Evolutionary conservation across 305 asterid genomes (phyloP).

Genomic region (Salvia sclarea): DNA sequence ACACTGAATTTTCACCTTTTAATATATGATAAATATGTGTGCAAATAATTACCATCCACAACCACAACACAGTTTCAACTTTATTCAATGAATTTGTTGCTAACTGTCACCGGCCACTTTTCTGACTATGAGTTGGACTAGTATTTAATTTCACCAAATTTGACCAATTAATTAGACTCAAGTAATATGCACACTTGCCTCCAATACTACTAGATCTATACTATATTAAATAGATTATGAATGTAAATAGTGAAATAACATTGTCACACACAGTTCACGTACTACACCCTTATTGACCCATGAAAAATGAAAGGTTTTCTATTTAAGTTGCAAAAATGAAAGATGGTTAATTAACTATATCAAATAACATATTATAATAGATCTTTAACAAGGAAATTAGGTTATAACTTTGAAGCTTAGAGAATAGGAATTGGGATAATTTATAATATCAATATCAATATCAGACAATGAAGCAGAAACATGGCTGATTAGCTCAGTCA

Average conservation of each 20-base stretch:
- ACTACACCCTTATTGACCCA: background rate
- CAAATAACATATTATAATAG: too few species aligned
- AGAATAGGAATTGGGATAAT: too few species aligned
- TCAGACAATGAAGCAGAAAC: background rate
- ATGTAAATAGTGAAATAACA: too few species aligned
- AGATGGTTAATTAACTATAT: too few species aligned
- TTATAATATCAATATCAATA: background rate
- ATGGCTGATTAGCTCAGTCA: background rate
- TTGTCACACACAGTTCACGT: background rate
- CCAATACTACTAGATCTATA: background rate
- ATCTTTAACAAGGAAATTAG: too few species aligned
- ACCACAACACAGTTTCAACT: constrained; percentile 22
- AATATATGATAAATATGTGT: constrained; percentile 15
- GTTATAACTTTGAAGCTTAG: too few species aligned
- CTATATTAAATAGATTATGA: too few species aligned
- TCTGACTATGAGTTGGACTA: constrained; percentile 18
- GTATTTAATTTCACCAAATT: background rate
- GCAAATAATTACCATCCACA: background rate
- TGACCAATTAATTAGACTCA: background rate
- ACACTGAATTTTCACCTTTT: constrained; percentile 16
- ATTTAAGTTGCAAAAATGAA: too few species aligned
- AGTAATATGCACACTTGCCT: background rate
- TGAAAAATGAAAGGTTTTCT: too few species aligned
- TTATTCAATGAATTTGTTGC: constrained; percentile 24
- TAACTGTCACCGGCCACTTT: constrained; percentile 21